phyloP scores from a whole-genome alignment of 179 eudicot genomes.

The Vitellaria paradoxa region DNA sequence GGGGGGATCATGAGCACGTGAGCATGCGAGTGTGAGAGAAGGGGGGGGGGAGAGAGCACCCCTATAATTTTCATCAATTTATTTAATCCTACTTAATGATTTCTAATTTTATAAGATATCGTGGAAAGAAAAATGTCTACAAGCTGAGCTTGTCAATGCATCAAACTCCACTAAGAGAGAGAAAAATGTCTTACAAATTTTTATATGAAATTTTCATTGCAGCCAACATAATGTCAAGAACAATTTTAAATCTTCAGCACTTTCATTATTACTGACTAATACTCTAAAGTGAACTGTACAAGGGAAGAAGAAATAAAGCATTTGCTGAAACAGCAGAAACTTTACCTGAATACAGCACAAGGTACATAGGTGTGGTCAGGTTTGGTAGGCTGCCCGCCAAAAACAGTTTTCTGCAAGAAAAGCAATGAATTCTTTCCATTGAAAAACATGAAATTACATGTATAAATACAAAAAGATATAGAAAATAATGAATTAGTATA shows the following conservation, averaged over 20 bases:
- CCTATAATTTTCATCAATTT: not conserved
- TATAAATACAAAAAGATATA: not conserved
- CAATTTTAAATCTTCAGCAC: not conserved
- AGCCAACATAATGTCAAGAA: not conserved
- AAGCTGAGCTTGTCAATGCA: not conserved
- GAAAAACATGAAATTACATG: not conserved
- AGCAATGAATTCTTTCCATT: not conserved
- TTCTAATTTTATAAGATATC: not conserved
- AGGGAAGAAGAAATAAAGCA: not conserved
- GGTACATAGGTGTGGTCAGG: conserved; percentile 75
- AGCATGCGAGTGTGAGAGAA: no score
- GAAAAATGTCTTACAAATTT: no score
- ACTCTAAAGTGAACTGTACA: not conserved
- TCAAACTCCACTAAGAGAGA: not conserved
- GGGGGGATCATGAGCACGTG: no score
- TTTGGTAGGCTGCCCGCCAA: conserved; percentile 68
- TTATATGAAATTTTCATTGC: not conserved
- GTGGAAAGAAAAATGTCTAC: not conserved
- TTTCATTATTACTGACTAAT: not conserved
- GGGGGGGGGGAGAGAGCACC: not conserved
- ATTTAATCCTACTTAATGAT: not conserved
- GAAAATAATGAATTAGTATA: not conserved
- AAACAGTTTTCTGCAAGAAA: conserved; percentile 72
- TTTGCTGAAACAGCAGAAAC: not conserved
- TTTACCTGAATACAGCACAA: conserved; percentile 85